Evolutionary conservation across 2,329 filamentous ascomycete species (phyloP).

Genomic region (Macroventuria anomochaeta): DNA sequence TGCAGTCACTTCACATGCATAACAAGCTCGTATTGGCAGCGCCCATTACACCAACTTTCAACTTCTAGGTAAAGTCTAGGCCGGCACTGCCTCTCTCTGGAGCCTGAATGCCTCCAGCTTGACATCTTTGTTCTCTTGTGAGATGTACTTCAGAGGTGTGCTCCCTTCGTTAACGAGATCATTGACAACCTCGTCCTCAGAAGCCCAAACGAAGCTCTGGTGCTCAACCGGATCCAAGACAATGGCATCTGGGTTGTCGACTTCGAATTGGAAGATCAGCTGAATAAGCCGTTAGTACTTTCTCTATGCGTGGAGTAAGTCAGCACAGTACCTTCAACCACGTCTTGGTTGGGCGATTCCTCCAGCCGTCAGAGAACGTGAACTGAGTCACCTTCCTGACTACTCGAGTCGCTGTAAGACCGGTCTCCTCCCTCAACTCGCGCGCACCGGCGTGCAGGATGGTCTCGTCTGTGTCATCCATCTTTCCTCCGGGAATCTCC

Average conservation of each 20-base stretch:
- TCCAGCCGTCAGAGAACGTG: conserved; percentile 29
- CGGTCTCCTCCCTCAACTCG: conserved; percentile 61
- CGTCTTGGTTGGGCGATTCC: conserved; percentile 16
- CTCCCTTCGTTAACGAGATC: conserved; percentile 32
- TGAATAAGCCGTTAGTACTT: background rate
- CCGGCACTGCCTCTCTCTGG: conserved; percentile 19
- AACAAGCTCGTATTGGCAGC: conserved; percentile 5
- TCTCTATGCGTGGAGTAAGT: too few species aligned
- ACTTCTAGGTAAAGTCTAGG: background rate
- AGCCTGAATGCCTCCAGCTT: conserved; percentile 46
- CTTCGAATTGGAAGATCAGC: conserved; percentile 45
- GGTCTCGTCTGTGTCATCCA: conserved; percentile 55
- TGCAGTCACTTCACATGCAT: conserved; percentile 11
- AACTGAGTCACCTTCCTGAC: conserved; percentile 52
- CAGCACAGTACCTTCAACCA: conserved; percentile 45
- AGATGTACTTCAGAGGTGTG: conserved; percentile 41
- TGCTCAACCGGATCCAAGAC: conserved; percentile 52
- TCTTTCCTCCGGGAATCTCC: conserved; percentile 61
- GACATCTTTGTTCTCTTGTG: conserved; percentile 37
- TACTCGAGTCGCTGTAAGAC: conserved; percentile 54
- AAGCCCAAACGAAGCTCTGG: conserved; percentile 49
- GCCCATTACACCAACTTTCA: background rate
- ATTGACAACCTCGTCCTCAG: conserved; percentile 49
- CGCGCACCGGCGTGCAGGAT: conserved; percentile 58
- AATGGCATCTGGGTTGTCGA: conserved; percentile 31